phyloP scores from a whole-genome alignment of 2,329 filamentous ascomycete genomes.

The Fusarium solani-melongenae region DNA sequence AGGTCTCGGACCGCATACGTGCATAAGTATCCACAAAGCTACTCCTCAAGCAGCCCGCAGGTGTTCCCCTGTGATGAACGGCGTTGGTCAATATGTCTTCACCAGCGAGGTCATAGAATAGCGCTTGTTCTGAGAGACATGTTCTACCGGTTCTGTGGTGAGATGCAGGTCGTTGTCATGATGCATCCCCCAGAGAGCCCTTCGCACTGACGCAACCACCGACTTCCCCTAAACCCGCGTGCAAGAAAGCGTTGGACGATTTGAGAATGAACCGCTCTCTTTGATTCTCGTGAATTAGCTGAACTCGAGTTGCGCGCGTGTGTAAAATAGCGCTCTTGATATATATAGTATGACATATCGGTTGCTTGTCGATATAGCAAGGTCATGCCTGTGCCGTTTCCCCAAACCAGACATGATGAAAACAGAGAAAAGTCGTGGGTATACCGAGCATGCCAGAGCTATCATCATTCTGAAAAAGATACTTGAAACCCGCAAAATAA shows the following conservation, averaged over 20 bases:
- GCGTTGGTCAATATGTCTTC: background rate
- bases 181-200: background rate
- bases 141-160: background rate
- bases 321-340: background rate
- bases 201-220: background rate
- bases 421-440: constrained; percentile 27
- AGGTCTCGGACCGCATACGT: background rate
- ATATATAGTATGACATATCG: constrained; percentile 5
- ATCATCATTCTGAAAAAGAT: background rate
- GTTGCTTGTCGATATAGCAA: background rate
- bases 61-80: background rate
- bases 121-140: constrained; percentile 1
- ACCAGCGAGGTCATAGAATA: background rate
- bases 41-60: background rate
- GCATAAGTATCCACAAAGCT: constrained; percentile 2
- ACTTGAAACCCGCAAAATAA: constrained; percentile 1
- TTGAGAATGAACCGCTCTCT: background rate
- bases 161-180: background rate
- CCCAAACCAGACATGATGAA: constrained; percentile 4
- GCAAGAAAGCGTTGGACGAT: background rate
- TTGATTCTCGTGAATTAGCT: background rate
- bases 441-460: constrained; percentile 17
- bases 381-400: background rate
- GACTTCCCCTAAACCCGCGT: background rate
- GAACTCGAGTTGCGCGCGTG: background rate